Conservation (phyloP, 2,329 filamentous ascomycete species). For the Alternaria panax region DNA sequence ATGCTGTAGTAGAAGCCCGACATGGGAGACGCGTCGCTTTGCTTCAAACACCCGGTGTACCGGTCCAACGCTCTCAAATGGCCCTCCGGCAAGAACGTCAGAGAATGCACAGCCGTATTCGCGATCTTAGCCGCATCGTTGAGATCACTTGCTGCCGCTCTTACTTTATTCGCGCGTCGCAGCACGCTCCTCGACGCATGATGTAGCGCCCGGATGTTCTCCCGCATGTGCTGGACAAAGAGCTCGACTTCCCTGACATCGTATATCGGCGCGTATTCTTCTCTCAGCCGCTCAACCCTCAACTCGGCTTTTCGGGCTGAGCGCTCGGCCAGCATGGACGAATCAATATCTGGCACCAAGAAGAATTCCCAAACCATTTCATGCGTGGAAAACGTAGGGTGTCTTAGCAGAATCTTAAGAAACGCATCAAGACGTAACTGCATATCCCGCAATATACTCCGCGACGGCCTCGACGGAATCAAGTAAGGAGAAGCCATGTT, state of each 20-base stretch:
- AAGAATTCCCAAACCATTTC: slow-evolving; percentile 99
- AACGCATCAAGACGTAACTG: slow-evolving; percentile 89
- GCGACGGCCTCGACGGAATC: slow-evolving; percentile 88
- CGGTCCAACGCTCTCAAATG: slow-evolving; percentile 75
- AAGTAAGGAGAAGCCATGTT: slow-evolving; percentile 88
- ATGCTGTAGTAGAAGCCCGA: slow-evolving; percentile 77
- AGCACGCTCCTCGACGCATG: slow-evolving; percentile 71
- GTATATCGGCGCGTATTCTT: slow-evolving; percentile 83
- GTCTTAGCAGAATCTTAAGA: slow-evolving; percentile 81
- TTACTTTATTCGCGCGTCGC: slow-evolving; percentile 76
- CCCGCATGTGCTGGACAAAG: slow-evolving; percentile 88
- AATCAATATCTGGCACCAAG: slow-evolving; percentile 90
- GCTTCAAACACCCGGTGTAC: slow-evolving; percentile 71
- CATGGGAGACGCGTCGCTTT: slow-evolving; percentile 76
- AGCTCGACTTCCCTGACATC: slow-evolving; percentile 89
- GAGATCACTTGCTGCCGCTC: slow-evolving; percentile 71
- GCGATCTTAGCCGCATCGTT: slow-evolving; percentile 67
- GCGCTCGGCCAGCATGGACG: slow-evolving; percentile 87
- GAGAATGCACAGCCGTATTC: slow-evolving; percentile 60
- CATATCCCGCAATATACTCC: slow-evolving; percentile 84
- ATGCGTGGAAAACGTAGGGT: slow-evolving; percentile 93
- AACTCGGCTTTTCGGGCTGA: slow-evolving; percentile 86
- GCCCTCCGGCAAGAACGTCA: slow-evolving; percentile 71
- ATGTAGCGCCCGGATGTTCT: slow-evolving; percentile 86
- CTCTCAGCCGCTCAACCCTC: slow-evolving; percentile 81